Base-by-base conservation (phyloP, 331 rosid species). In the Stylosanthes scabra region DNA sequence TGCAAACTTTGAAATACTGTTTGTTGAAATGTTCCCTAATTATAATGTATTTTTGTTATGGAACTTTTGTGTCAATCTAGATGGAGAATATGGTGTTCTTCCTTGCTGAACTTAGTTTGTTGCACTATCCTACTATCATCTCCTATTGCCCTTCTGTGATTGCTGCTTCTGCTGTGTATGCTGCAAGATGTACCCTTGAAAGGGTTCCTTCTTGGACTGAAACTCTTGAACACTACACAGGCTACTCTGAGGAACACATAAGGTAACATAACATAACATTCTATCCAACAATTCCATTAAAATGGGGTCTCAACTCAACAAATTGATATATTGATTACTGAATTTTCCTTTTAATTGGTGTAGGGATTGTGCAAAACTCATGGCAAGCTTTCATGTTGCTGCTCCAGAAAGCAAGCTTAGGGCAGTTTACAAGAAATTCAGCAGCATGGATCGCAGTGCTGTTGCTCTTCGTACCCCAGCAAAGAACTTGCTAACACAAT, bases 131-230 rank as follows among this genome's bases (percentile, higher is more conserved):
- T 46, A 61, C 80, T 3, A 78, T 81, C 1, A 80, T 72, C 27
- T 10, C 52, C 41, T 80, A 84, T 46, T 9, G 83, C 41, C 93
- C 99, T 70, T 94, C 99, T 9, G 40, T 78, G 76, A 81, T 91
- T 47, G 97, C 99, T 74, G 97, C 99, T 40, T 81, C 97, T 6
- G 97, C 99, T 39, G 96, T 89, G 3, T 91, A 85, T 65, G 91
- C 87, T 0, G 96, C 97, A 13, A 60, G 95, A 25, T 66, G 82
- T 31, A 86, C 96, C 8, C 97, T 94, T 77, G 68, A 62, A 16
- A 78, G 68, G 74, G 70, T 37, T 58, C 96, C 95, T 16, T 42
- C 67, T 39, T 94, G 99, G 99, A 89, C 91, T 4, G 80, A 83
- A 63, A 88, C 99, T 58, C 77, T 91, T 31, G 52, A 84, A 77